Percentiles rank a stretch among this genome's conserved stretches.
Conservation (phyloP, 495 filamentous ascomycete species). For the Baudoinia panamericana region DNA sequence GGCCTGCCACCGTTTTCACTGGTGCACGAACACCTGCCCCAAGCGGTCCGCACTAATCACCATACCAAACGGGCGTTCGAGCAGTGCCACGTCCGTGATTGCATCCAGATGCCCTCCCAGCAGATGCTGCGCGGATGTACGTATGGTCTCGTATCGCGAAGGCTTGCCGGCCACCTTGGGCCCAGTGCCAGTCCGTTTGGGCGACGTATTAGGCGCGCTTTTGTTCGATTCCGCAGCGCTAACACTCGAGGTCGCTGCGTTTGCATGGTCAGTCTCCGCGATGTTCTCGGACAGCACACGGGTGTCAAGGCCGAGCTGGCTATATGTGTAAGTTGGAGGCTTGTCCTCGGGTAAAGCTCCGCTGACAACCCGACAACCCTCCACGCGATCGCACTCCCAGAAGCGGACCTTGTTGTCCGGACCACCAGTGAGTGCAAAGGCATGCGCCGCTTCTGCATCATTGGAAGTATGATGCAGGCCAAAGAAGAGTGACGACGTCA, state of each 20-base stretch:
- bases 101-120: constrained; percentile 78
- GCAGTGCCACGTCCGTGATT: constrained; percentile 72
- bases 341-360: constrained; percentile 60
- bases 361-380: constrained; percentile 63
- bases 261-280: constrained; percentile 29
- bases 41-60: constrained; percentile 76
- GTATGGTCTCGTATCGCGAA: constrained; percentile 68
- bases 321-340: constrained; percentile 55
- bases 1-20: constrained; percentile 31
- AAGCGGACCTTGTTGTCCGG: constrained; percentile 83
- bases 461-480: constrained; percentile 44
- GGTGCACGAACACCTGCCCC: constrained; percentile 87
- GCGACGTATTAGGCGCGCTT: constrained; percentile 19
- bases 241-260: constrained; percentile 21
- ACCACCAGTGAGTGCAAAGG: constrained; percentile 74
- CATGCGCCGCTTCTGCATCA: constrained; percentile 43
- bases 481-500: constrained; percentile 38
- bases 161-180: neutral
- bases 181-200: constrained; percentile 26
- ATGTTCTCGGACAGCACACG: constrained; percentile 60
- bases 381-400: constrained; percentile 70
- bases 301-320: constrained; percentile 54
- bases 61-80: constrained; percentile 89
- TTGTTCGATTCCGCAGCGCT: constrained; percentile 28
- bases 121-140: constrained; percentile 65